Conservation (phyloP, 202 grass and related monocot species). For the Hordeum pubiflorum region DNA sequence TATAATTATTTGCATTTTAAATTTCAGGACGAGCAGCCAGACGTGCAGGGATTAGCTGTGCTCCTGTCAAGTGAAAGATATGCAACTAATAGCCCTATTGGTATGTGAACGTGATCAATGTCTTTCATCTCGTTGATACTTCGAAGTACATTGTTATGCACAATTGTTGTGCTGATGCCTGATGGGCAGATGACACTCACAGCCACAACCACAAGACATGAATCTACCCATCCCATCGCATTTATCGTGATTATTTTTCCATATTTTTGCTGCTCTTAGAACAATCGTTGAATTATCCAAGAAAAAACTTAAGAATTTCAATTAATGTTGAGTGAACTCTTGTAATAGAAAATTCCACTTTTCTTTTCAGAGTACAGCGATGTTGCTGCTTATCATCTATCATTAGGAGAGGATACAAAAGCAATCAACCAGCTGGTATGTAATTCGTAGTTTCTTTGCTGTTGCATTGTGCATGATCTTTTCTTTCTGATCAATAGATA, state of each 20-base stretch:
- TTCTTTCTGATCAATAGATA: not conserved
- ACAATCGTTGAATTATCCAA: not conserved
- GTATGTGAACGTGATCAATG: constrained; percentile 35
- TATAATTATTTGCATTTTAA: not conserved
- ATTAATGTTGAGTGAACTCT: not conserved
- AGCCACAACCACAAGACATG: not conserved
- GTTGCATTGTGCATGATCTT: constrained; percentile 1
- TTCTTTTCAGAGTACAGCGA: constrained; percentile 74
- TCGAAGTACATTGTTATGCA: constrained; percentile 6
- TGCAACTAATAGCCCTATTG: constrained; percentile 86
- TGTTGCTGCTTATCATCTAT: constrained; percentile 89
- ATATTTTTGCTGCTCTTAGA: not conserved
- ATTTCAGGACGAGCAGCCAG: constrained; percentile 93
- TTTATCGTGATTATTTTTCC: not conserved
- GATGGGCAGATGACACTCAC: constrained; percentile 9
- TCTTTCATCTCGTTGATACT: constrained; percentile 6
- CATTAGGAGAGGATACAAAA: constrained; percentile 96
- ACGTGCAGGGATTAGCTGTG: constrained; percentile 93
- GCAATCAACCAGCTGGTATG: constrained; percentile 95
- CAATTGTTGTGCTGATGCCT: not conserved
- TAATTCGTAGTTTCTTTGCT: not conserved
- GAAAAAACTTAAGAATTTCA: not conserved
- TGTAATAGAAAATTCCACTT: constrained; percentile 14
- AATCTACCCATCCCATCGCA: not conserved
- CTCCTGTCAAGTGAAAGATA: constrained; percentile 86